These are phyloP conservation scores for Termitomyces sp. DNA, from an alignment of 768 basidiomycete species.

Conservation along the genomic window DNA sequence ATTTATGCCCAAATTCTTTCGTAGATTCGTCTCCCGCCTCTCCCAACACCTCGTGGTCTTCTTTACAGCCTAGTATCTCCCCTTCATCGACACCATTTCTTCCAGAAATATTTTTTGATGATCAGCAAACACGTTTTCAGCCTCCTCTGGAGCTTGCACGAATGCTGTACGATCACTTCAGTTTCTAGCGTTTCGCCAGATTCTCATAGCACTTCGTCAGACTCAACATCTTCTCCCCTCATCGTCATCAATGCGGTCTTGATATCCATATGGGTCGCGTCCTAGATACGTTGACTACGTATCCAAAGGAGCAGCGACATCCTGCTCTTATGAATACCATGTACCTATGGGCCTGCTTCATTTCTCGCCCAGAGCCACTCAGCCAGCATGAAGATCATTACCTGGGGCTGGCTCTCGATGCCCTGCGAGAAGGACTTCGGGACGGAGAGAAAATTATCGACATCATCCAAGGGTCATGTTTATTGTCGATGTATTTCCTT, in stretches of 20 bases:
- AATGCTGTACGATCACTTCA: slow-evolving; percentile 49
- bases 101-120: slow-evolving; percentile 44
- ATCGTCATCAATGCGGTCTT: slow-evolving; percentile 70
- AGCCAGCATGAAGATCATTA: slow-evolving; percentile 71
- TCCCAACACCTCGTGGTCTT: slow-evolving; percentile 47
- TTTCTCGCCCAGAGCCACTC: slow-evolving; percentile 66
- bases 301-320: slow-evolving; percentile 59
- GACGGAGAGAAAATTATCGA: slow-evolving; percentile 53
- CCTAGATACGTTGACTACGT: slow-evolving; percentile 51
- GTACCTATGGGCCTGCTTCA: slow-evolving; percentile 79
- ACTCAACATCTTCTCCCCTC: slow-evolving; percentile 69
- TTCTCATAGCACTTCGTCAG: slow-evolving; percentile 30
- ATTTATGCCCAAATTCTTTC: slow-evolving; percentile 1
- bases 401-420: slow-evolving; percentile 56
- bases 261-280: slow-evolving; percentile 65
- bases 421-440: slow-evolving; percentile 58
- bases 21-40: slow-evolving; percentile 40
- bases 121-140: slow-evolving; percentile 40
- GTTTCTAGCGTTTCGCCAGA: slow-evolving; percentile 3
- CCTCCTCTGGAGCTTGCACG: slow-evolving; percentile 56
- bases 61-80: slow-evolving; percentile 38
- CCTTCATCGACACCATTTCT: slow-evolving; percentile 46
- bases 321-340: slow-evolving; percentile 76
- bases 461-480: slow-evolving; percentile 70
- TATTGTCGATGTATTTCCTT: slow-evolving; percentile 71